Evolutionary conservation across 352 stramenopile species (phyloP), one percentile per base, ranked within the genome.

Genomic region (Phytopythium cucurbitacearum): DNA sequence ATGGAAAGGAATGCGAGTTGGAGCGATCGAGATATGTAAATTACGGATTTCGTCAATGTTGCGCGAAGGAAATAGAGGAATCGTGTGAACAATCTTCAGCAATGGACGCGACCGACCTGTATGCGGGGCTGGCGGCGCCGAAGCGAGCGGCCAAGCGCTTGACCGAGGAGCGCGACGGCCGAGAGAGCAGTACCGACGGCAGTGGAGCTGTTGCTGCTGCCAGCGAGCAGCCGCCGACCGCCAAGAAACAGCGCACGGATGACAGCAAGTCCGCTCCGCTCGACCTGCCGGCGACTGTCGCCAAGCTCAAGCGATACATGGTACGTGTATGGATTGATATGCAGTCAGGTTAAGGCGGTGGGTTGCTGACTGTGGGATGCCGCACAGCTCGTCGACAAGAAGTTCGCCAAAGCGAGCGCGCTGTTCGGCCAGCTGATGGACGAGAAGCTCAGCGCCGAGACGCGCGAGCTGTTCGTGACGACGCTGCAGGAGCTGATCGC

Each of bases 241-340:
- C 40, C 7, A 83, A 83, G 51, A 61, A 65, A 3, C 69, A 56
- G 46, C 55, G 59, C 4, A 41, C 59, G 35, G 51, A 64, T 6
- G 70, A 73, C 21, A 50, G 58, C 21, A 28, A 28, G 34, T 1
- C 21, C 21, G 21, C 21, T 28, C 53, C 69, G 11, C 50, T 82
- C 21, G 72, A 85, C 16, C 32, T 89, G 9, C 21, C 54, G 2
- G 56, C 64, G 13, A 80, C 67, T 4, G 51, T 92, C 32, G 62
- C 48, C 7, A 85, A 84, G 54, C 63, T 92, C 35, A 70, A 86
- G 56, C 64, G 69, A 28, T 83, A 90, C 63, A 86, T 92, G 77
- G 77, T 85, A 52, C 5, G 59, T 53, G 6, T 47, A 21, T 7
- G 48, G 15, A 40, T 55, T 13, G n/a, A n/a, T n/a, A n/a, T n/a